phyloP scores from a whole-genome alignment of 148 eudicot species.

The Amaranthus palmeri region DNA sequence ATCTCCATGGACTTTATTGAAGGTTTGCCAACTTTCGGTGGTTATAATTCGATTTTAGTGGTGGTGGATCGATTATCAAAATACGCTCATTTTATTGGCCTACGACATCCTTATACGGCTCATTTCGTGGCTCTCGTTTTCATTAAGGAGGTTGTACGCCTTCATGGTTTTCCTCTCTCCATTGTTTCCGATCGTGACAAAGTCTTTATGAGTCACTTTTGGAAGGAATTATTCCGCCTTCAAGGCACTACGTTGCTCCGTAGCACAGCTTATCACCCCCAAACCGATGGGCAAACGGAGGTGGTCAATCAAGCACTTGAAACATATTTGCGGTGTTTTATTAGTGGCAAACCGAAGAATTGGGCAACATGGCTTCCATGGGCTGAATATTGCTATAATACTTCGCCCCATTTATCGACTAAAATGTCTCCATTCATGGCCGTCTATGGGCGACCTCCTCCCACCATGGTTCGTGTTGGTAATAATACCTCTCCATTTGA shows the following conservation, averaged over 20 bases:
- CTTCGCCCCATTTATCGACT: not conserved
- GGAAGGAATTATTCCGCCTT: not conserved
- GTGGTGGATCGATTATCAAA: not conserved
- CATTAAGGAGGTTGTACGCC: not conserved
- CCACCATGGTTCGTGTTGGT: not conserved
- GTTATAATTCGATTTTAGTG: not conserved
- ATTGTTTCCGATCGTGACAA: no score
- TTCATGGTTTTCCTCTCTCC: not conserved
- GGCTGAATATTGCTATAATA: constrained; percentile 1
- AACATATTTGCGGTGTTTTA: not conserved
- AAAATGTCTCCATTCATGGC: not conserved
- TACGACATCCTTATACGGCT: not conserved
- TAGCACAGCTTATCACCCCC: not conserved
- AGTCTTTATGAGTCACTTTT: not conserved
- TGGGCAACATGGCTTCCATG: not conserved
- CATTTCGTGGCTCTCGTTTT: not conserved
- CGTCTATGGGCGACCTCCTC: not conserved
- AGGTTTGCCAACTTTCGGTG: not conserved
- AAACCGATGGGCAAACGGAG: not conserved
- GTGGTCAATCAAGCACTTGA: not conserved
- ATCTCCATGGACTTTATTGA: not conserved
- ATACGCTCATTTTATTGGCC: not conserved
- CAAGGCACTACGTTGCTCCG: not conserved
- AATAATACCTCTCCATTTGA: not conserved
- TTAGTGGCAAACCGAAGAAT: not conserved